Evolutionary conservation across 2,329 filamentous ascomycete genomes (phyloP).

Genomic region (Xylariomycetidae sp.): DNA sequence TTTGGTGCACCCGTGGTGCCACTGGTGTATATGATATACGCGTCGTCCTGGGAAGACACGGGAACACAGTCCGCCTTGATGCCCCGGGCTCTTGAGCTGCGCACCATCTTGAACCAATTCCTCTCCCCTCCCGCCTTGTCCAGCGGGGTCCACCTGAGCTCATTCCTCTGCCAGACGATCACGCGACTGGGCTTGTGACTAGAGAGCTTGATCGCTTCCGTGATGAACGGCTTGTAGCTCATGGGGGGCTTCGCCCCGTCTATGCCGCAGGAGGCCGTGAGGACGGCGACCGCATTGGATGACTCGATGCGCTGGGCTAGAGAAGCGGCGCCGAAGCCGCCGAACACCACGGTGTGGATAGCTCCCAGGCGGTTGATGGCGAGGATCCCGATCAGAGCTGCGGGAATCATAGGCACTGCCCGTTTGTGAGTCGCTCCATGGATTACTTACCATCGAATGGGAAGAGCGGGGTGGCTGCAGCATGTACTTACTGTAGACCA

Average conservation of each 20-base stretch:
- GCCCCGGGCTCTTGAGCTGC: slow-evolving; percentile 63
- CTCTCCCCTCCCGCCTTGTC: slow-evolving; percentile 63
- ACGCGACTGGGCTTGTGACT: slow-evolving; percentile 67
- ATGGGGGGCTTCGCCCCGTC: slow-evolving; percentile 78
- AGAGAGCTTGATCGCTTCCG: slow-evolving; percentile 65
- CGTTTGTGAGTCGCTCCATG: no score
- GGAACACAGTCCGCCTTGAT: slow-evolving; percentile 71
- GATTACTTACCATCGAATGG: no score
- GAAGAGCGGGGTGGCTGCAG: no score
- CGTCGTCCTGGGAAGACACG: slow-evolving; percentile 68
- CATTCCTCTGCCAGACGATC: slow-evolving; percentile 79
- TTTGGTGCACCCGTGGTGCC: slow-evolving; percentile 71
- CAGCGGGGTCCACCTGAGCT: slow-evolving; percentile 69
- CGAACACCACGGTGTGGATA: slow-evolving; percentile 88
- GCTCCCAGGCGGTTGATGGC: slow-evolving; percentile 78
- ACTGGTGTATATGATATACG: slow-evolving; percentile 82
- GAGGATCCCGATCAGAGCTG: slow-evolving; percentile 80
- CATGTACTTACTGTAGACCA: slow-evolving; percentile 71
- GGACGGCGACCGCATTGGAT: slow-evolving; percentile 66
- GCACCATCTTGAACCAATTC: slow-evolving; percentile 74
- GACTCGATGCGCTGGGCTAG: slow-evolving; percentile 87
- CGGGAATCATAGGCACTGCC: slow-evolving; percentile 90
- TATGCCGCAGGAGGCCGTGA: slow-evolving; percentile 90
- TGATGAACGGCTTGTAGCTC: slow-evolving; percentile 72
- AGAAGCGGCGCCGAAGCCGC: slow-evolving; percentile 77